phyloP scores from a whole-genome alignment of 2,329 filamentous ascomycete species.

The Calonectria montana region DNA sequence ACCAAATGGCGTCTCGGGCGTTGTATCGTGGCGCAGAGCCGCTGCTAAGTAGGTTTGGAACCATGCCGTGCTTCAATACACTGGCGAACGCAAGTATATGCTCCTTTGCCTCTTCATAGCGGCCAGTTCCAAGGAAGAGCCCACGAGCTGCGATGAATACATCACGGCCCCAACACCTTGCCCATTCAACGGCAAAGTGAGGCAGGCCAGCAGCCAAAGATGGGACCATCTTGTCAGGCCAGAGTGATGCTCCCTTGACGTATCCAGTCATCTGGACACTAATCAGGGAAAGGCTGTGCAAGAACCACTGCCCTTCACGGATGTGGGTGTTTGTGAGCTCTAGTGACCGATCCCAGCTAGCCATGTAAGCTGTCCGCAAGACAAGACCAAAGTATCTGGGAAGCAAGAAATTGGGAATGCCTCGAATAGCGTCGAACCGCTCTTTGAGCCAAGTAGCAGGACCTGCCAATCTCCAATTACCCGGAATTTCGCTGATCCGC shows the following conservation, averaged over 20 bases:
- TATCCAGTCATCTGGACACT: conserved; percentile 91
- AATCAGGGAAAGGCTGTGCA: conserved; percentile 89
- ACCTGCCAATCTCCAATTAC: conserved; percentile 71
- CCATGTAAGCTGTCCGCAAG: conserved; percentile 87
- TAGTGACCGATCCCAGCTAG: conserved; percentile 82
- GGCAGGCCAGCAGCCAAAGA: conserved; percentile 92
- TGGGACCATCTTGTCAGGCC: conserved; percentile 85
- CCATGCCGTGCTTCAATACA: conserved; percentile 98
- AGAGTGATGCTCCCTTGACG: conserved; percentile 90
- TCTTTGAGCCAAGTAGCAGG: conserved; percentile 84
- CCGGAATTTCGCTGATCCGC: conserved; percentile 71
- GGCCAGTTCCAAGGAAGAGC: conserved; percentile 89
- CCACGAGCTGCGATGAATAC: conserved; percentile 96
- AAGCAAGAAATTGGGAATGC: conserved; percentile 87
- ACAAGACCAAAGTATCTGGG: conserved; percentile 95
- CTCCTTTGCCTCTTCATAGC: conserved; percentile 89
- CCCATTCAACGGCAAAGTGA: conserved; percentile 94
- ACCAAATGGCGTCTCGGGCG: conserved; percentile 96
- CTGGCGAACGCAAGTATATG: conserved; percentile 96
- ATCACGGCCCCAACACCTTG: conserved; percentile 96
- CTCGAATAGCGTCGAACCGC: conserved; percentile 86
- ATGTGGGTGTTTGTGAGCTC: conserved; percentile 84
- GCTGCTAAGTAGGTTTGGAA: conserved; percentile 91
- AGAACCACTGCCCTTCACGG: conserved; percentile 84
- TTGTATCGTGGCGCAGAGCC: conserved; percentile 93